These are phyloP conservation scores for Tetrapisispora pingtungensis DNA, from an alignment of 805 yeast species.

Conservation along the genomic window DNA sequence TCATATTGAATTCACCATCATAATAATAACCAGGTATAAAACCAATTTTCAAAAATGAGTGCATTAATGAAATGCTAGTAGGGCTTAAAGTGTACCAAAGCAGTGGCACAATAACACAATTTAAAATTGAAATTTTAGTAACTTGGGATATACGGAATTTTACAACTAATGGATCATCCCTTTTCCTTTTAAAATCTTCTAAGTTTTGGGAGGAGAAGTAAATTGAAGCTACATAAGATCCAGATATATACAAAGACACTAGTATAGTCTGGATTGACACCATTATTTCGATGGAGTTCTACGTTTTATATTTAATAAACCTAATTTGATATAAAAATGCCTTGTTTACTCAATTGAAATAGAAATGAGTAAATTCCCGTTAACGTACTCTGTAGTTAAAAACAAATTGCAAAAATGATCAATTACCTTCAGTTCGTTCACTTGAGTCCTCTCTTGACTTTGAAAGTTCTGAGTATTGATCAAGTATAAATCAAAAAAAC, in stretches of 20 bases:
- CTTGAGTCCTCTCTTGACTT: no score
- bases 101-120: slow-evolving; percentile 16
- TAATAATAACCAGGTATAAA: slow-evolving; percentile 15
- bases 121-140: slow-evolving; percentile 7
- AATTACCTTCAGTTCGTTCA: no score
- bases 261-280: not conserved
- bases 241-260: slow-evolving; percentile 15
- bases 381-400: no score
- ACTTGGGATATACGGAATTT: slow-evolving; percentile 12
- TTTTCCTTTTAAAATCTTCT: slow-evolving; percentile 14
- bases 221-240: slow-evolving; percentile 21
- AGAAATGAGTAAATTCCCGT: no score
- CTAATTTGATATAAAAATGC: no score
- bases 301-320: no score
- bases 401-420: no score
- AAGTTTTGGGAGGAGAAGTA: slow-evolving; percentile 14
- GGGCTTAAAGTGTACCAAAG: not conserved
- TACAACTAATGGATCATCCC: slow-evolving; percentile 25
- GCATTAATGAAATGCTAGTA: not conserved
- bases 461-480: no score
- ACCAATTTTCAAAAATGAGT: not conserved
- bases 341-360: no score
- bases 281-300: no score
- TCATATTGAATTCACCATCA: slow-evolving; percentile 9
- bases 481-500: no score